Conservation (phyloP, 2,329 filamentous ascomycete species). For the Hansfordia pulvinata region DNA sequence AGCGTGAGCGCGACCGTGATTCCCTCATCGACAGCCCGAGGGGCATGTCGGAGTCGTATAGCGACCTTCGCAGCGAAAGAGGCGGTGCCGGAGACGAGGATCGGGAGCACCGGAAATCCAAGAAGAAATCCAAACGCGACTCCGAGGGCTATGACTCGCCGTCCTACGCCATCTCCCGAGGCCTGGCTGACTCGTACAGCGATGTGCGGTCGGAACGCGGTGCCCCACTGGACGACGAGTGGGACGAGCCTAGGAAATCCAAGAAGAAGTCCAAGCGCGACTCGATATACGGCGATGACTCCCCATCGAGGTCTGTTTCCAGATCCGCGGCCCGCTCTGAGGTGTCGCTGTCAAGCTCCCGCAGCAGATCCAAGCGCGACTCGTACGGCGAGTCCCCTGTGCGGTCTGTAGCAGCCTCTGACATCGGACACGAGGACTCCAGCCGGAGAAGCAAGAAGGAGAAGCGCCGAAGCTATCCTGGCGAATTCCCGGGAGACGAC, state of each 20-base stretch:
- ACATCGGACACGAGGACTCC: constrained; percentile 7
- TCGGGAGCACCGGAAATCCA: neutral
- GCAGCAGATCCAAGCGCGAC: constrained; percentile 16
- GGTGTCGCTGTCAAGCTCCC: constrained; percentile 17
- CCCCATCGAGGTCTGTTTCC: constrained; percentile 14
- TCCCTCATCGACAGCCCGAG: too few species aligned
- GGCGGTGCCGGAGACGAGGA: neutral
- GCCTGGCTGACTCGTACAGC: neutral
- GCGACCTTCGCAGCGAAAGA: neutral
- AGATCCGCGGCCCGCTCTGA: constrained; percentile 19
- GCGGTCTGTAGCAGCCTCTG: constrained; percentile 5
- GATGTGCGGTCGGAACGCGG: neutral
- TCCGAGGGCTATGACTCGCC: neutral
- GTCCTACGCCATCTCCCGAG: neutral
- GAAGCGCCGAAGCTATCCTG: constrained; percentile 21
- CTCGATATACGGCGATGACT: constrained; percentile 11
- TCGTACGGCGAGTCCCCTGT: constrained; percentile 8
- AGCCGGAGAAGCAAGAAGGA: constrained; percentile 22
- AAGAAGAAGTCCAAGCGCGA: constrained; percentile 6
- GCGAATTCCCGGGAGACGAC: constrained; percentile 17
- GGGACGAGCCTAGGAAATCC: neutral
- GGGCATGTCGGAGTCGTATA: neutral
- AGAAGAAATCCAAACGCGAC: constrained; percentile 5
- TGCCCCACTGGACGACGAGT: neutral
- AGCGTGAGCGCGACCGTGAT: too few species aligned